phyloP scores from a whole-genome alignment of 2,329 filamentous ascomycete genomes.

The Plectosphaerella plurivora region DNA sequence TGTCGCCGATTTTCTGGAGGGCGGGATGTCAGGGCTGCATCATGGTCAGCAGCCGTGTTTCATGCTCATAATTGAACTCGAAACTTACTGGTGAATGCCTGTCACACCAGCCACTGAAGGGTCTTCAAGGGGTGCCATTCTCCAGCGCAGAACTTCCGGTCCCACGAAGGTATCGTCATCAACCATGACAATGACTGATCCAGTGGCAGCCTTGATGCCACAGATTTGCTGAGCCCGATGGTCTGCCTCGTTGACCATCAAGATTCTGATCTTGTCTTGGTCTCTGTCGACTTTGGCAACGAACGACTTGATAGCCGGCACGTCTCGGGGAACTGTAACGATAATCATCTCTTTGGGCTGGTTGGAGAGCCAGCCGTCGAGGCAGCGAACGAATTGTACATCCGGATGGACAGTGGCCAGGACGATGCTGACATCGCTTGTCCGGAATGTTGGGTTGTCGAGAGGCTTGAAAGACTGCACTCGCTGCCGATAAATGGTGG shows the following conservation, averaged over 20 bases:
- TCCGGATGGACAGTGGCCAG: slow-evolving; percentile 20
- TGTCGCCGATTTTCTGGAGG: slow-evolving; percentile 9
- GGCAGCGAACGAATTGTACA: slow-evolving; percentile 10
- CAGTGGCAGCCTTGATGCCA: slow-evolving; percentile 14
- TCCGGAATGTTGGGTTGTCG: slow-evolving; percentile 1
- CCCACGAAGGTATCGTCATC: slow-evolving; percentile 21
- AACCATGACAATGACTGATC: slow-evolving; percentile 17
- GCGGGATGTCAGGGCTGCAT: slow-evolving; percentile 13
- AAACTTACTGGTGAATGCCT: slow-evolving; percentile 13
- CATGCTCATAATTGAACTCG: too few species aligned
- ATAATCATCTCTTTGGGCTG: slow-evolving; percentile 20
- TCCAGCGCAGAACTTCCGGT: slow-evolving; percentile 7
- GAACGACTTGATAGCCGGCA: slow-evolving; percentile 5
- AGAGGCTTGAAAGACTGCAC: not conserved
- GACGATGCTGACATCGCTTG: slow-evolving; percentile 18
- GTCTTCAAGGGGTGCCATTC: slow-evolving; percentile 20
- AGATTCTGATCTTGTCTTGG: slow-evolving; percentile 10
- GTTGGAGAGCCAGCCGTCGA: slow-evolving; percentile 17
- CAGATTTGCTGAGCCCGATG: slow-evolving; percentile 19
- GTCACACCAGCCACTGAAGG: slow-evolving; percentile 16
- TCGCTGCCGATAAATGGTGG: not conserved
- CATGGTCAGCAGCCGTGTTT: not conserved
- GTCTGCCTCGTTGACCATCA: slow-evolving; percentile 13
- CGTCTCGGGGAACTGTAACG: slow-evolving; percentile 14
- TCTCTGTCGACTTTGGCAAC: not conserved